Evolutionary conservation across 2,329 filamentous ascomycete genomes (phyloP), one percentile per base, ranked within the genome.

Genomic region (Paracorniculantispora psalliotae): DNA sequence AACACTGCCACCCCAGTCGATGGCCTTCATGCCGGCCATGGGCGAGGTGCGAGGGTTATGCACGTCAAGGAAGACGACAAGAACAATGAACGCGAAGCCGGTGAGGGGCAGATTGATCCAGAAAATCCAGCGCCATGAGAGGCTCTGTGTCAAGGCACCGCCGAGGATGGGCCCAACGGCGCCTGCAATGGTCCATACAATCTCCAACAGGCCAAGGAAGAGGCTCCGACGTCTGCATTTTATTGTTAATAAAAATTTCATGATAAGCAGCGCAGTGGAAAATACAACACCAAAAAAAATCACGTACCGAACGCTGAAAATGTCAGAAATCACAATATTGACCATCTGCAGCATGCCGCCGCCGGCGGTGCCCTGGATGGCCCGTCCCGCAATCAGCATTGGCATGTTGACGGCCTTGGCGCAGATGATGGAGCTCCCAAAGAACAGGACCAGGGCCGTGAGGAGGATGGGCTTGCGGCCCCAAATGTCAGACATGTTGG

Each of bases 171-270:
- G 88, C 0, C 88, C 88, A n/a, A 89, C 72, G 0, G 81, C 82
- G 37, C 79, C 81, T 3, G 87, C 86, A 21, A 88, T 68, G 1
- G 85, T 85, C 88, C 88, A 86, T 0, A 89, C 82, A 53, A 86
- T 78, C 4, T 85, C 85, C 57, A 88, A 81, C 49, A 90, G 72
- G 0, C 86, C 87, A 65, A 85, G 87, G 66, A 86, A 82, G 30
- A 78, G 66, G 0, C 79, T 75, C 17, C 73, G 66, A 54, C 69
- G 61, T 49, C 59, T 56, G 26, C 37, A 28, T 39, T 26, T 9
- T 26, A 21, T n/a, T 66, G 12, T 72, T 72, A 10, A 75, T 69
- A 12, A 75, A 65, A n/a, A n/a, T n/a, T n/a, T n/a, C n/a, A n/a
- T n/a, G n/a, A n/a, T n/a, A n/a, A n/a, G n/a, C n/a, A n/a, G n/a